Evolutionary conservation across 2,329 filamentous ascomycete genomes (phyloP).

Genomic region (Diaporthe sp.): DNA sequence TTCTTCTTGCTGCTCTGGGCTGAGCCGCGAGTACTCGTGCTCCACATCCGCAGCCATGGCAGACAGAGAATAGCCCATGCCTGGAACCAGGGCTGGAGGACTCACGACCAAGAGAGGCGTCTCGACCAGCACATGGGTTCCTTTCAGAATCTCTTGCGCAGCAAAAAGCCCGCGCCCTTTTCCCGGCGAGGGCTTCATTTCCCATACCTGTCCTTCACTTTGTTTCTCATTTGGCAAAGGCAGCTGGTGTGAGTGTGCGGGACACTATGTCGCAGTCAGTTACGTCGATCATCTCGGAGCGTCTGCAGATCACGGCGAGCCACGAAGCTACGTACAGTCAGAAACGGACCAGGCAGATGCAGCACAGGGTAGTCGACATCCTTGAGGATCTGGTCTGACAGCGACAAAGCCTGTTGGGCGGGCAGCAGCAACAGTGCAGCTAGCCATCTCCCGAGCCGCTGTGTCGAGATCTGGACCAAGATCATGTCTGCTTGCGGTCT

Average conservation of each 20-base stretch:
- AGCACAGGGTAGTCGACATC: not conserved
- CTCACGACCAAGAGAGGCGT: slow-evolving; percentile 49
- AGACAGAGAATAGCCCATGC: slow-evolving; percentile 48
- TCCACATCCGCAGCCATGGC: slow-evolving; percentile 52
- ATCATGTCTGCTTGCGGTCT: not conserved
- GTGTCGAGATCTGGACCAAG: not conserved
- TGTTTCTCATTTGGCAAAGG: not conserved
- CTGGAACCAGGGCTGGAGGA: slow-evolving; percentile 47
- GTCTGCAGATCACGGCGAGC: not conserved
- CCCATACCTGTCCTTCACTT: slow-evolving; percentile 47
- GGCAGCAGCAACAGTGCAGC: slow-evolving; percentile 1
- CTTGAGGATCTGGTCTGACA: not conserved
- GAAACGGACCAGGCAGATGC: not conserved
- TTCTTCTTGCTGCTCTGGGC: slow-evolving; percentile 46
- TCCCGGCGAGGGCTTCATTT: slow-evolving; percentile 49
- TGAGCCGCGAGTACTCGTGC: slow-evolving; percentile 36
- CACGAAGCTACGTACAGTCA: not conserved
- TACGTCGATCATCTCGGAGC: not conserved
- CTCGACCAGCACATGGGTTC: slow-evolving; percentile 56
- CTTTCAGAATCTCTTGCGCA: slow-evolving; percentile 48
- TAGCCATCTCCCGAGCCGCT: not conserved
- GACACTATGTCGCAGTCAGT: not conserved
- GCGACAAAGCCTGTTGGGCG: not conserved
- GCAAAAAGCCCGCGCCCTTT: slow-evolving; percentile 59
- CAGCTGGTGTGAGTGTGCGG: not conserved